These are phyloP conservation scores for Viridothelium virens DNA, from an alignment of 495 filamentous ascomycete species.

Conservation along the genomic window DNA sequence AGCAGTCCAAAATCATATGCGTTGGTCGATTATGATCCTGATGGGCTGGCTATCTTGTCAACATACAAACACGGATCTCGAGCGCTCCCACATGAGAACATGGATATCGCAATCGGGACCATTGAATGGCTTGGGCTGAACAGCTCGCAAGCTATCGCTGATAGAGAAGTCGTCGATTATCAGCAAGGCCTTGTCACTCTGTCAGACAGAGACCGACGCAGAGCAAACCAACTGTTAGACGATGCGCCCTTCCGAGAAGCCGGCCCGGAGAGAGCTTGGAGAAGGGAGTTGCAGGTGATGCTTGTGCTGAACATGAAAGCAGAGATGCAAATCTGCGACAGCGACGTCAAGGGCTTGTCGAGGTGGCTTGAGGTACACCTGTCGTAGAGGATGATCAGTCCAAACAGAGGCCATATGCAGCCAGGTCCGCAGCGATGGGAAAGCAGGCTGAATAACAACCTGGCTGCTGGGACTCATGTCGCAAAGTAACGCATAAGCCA, in stretches of 20 bases:
- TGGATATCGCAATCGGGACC: slow-evolving; percentile 46
- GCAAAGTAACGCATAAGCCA: not conserved
- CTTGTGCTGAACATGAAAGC: slow-evolving; percentile 78
- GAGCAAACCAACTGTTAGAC: slow-evolving; percentile 57
- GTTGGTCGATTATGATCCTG: slow-evolving; percentile 78
- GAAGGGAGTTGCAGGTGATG: slow-evolving; percentile 73
- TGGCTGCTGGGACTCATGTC: not conserved
- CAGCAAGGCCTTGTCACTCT: slow-evolving; percentile 45
- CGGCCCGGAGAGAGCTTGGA: slow-evolving; percentile 49
- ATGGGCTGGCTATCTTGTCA: slow-evolving; percentile 77
- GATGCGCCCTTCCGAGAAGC: slow-evolving; percentile 43
- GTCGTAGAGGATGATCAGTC: not conserved
- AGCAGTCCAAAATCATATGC: slow-evolving; percentile 49
- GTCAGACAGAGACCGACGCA: slow-evolving; percentile 57
- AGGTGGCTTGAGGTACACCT: slow-evolving; percentile 54
- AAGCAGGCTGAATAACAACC: slow-evolving; percentile 1
- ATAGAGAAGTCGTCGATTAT: slow-evolving; percentile 16
- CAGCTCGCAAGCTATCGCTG: slow-evolving; percentile 21
- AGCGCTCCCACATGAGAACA: slow-evolving; percentile 62
- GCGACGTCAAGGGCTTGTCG: slow-evolving; percentile 49
- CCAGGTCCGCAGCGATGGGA: not conserved
- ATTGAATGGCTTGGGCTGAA: slow-evolving; percentile 71
- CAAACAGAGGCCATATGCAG: not conserved
- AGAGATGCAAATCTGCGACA: slow-evolving; percentile 78
- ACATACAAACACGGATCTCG: slow-evolving; percentile 82